A percentile compares a stretch with the other conserved stretches of the same genome.
phyloP scores from a whole-genome alignment of 1,284 basidiomycete species.

The Leccinum pseudoinsigne region DNA sequence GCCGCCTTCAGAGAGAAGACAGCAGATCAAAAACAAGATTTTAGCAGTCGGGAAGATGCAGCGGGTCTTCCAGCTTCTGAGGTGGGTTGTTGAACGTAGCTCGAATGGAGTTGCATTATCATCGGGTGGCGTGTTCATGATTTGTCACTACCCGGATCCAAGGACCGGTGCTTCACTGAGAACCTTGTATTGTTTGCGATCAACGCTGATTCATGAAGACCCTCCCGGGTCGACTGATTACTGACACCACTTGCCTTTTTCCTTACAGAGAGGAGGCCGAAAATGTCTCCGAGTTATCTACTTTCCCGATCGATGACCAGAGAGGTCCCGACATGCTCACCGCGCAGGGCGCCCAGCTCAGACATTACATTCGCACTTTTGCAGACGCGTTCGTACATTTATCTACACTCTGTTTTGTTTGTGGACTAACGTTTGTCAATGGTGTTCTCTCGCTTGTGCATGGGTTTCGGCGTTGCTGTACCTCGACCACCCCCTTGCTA shows the following conservation, averaged over 20 bases:
- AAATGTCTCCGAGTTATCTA: constrained; percentile 86
- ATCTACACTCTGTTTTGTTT: neutral
- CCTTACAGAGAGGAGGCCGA: constrained; percentile 86
- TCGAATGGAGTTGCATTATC: neutral
- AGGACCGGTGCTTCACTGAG: neutral
- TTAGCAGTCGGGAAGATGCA: constrained; percentile 93
- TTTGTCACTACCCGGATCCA: neutral
- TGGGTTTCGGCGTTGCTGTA: neutral
- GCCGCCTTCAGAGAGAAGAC: constrained; percentile 53
- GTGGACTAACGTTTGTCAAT: no score
- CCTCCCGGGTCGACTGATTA: neutral
- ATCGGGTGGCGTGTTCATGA: neutral
- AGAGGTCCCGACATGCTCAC: constrained; percentile 52
- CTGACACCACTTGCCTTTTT: constrained; percentile 4
- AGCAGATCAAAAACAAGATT: constrained; percentile 61
- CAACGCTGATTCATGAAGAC: constrained; percentile 1
- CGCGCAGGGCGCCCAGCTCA: constrained; percentile 63
- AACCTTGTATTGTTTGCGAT: neutral
- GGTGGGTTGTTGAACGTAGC: constrained; percentile 47
- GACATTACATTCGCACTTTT: constrained; percentile 84
- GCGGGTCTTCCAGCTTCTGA: constrained; percentile 84
- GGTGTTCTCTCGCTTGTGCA: neutral
- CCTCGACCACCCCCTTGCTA: neutral
- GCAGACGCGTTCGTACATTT: constrained; percentile 78
- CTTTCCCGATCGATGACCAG: constrained; percentile 46